Conservation (phyloP, 148 eudicot species). For the Silene latifolia region DNA sequence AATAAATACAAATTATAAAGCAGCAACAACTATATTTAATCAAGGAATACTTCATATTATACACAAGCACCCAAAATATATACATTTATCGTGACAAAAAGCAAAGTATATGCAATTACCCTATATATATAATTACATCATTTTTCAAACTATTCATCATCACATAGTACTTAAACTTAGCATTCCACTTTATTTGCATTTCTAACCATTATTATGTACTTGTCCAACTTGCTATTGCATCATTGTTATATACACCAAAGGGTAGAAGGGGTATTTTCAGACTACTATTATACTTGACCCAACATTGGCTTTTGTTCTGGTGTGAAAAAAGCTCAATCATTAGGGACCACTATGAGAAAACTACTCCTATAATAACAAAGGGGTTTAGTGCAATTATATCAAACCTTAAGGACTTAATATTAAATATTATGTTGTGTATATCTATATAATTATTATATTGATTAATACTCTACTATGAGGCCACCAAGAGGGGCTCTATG, state of each 20-base stretch:
- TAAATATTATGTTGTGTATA: background rate
- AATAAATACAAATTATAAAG: too few relatives aligned
- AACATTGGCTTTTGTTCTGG: conserved; percentile 8
- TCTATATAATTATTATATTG: background rate
- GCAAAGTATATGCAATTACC: conserved; percentile 19
- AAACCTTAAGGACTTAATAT: conserved; percentile 20
- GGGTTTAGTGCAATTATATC: conserved; percentile 22
- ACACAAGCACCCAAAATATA: conserved; percentile 24
- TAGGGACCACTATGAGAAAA: conserved; percentile 23
- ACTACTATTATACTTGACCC: background rate
- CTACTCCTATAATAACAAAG: conserved; percentile 23
- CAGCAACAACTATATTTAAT: too few relatives aligned
- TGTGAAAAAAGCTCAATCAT: conserved; percentile 26
- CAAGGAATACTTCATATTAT: too few relatives aligned
- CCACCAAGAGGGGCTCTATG: conserved; percentile 87
- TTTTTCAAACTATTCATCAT: conserved; percentile 9
- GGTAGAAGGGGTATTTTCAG: background rate
- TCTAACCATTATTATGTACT: conserved; percentile 9
- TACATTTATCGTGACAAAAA: conserved; percentile 21
- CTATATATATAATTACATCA: conserved; percentile 12
- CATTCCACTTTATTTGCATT: conserved; percentile 20
- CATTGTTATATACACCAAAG: conserved; percentile 9
- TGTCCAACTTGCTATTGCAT: conserved; percentile 32
- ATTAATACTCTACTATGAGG: conserved; percentile 44
- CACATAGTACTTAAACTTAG: conserved; percentile 10